Evolutionary conservation across 2,329 filamentous ascomycete genomes (phyloP), one percentile per base, ranked within the genome.

Genomic region (Coniochaeta prunicola): DNA sequence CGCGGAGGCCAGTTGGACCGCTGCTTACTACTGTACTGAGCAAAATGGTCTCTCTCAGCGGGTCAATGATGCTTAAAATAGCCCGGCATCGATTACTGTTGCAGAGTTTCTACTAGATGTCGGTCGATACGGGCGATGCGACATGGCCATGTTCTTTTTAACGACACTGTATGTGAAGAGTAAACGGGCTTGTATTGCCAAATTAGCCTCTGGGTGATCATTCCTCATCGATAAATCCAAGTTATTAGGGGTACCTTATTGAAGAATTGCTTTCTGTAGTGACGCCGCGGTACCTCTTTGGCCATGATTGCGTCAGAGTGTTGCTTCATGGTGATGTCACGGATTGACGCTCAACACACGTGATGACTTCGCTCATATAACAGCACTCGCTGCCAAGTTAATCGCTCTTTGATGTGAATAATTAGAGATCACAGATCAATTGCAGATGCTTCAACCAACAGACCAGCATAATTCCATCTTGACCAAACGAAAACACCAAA

Each of bases 291-390:
- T 50, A 48, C 12, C 8, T 45, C 4, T 9, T 45, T 19, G 13
- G 30, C n/a, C 45, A 26, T 50, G 24, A 30, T 50, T 5, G 13
- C 45, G 3, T 21, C 9, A 1, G 10, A 12, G 24, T 50, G 45
- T 50, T 50, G 45, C 45, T 50, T 50, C 24, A 30, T 50, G 45
- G 45, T 50, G 45, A 50, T 50, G 45, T 50, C 45, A 50, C 26
- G 45, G 24, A 15, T 50, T 30, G 45, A 50, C 45, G 24, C 12
- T 30, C 45, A 50, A 4, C 24, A 10, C 45, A 50, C 26, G 45
- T 50, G 12, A 50, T n/a, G 12, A 3, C 9, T 13, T 30, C n/a
- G 24, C 45, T 5, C 9, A 28, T 50, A 50, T 50, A 26, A 50
- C 26, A 50, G 40, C 45, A 50, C 21, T 48, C 45, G n/a, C 4